Evolutionary conservation across 495 filamentous ascomycete species (phyloP), one percentile per base, ranked within the genome.

Genomic region (Penicillium manginii): DNA sequence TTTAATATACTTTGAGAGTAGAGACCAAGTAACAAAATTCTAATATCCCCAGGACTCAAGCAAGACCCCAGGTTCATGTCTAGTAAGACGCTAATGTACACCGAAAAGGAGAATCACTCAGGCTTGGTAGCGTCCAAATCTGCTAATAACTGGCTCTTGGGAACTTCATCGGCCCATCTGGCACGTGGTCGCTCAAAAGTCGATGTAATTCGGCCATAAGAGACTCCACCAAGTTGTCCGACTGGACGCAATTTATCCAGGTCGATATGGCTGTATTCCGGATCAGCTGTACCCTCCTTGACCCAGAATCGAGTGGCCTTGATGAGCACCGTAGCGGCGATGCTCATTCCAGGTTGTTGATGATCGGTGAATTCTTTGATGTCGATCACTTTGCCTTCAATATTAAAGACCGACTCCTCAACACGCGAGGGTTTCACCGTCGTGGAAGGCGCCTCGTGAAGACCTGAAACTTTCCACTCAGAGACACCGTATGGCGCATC

Each of bases 271-370:
- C 85, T 90, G 52, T 75, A 81, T 8, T 89, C 85, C 65, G 85
- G 83, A 70, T 93, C 87, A 1, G 92, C 70, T 8, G 89, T 88
- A 67, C 93, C 92, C 67, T 94, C 89, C 54, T 90, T 76, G 5
- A 86, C 89, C 89, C 91, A 93, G 63, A 97, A 96, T 26, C 84
- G 74, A 35, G 86, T 84, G 2, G 91, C 92, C 75, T 96, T 90
- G 11, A 97, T 78, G 43, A 96, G 76, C 7, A 84, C 88, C 61
- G 92, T 45, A n/a, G 85, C 86, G 0, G 86, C 82, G 0, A 85
- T 84, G 8, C 84, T 86, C 78, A 86, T 89, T 4, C 89, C 91
- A 0, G 84, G 83, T 17, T 72, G 78, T 1, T 71, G 73, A 35
- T 79, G 77, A 63, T 85, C 87, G 69, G 86, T 84, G 72, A 89